Percentiles rank a stretch among this genome's conserved stretches.
phyloP scores from a whole-genome alignment of 768 basidiomycete genomes.

The Mycena olivaceomarginata region DNA sequence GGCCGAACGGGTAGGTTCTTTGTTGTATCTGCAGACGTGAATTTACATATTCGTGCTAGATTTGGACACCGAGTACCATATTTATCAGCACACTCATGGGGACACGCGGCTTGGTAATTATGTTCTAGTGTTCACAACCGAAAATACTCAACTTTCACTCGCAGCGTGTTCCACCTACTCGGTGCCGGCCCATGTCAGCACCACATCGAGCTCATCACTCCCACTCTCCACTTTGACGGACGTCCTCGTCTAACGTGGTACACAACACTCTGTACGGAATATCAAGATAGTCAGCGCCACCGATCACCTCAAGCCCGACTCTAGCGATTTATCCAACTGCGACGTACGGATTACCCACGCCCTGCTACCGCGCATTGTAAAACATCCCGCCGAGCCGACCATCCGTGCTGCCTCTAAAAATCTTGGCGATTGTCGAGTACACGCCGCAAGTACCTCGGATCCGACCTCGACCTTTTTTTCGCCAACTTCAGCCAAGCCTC shows the following conservation, averaged over 20 bases:
- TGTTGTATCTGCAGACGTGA: background rate
- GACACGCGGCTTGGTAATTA: background rate
- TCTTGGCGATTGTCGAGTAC: constrained; percentile 24
- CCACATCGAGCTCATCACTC: constrained; percentile 19
- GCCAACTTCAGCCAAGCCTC: constrained; percentile 32
- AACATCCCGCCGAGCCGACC: background rate
- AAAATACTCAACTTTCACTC: no score
- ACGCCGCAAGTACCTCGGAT: constrained; percentile 17
- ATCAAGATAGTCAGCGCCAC: background rate
- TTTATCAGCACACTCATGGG: constrained; percentile 7
- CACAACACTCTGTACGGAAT: background rate
- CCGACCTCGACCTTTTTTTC: constrained; percentile 30
- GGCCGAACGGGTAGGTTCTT: background rate
- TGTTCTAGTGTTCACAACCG: background rate
- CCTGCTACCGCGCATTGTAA: constrained; percentile 28
- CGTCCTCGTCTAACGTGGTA: background rate
- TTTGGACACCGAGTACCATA: constrained; percentile 17
- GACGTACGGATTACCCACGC: constrained; percentile 25
- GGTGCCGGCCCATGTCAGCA: background rate
- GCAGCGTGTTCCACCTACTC: constrained; percentile 12
- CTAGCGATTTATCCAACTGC: constrained; percentile 6
- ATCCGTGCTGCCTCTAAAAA: constrained; percentile 18
- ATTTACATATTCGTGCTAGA: background rate
- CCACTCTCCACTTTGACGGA: constrained; percentile 8
- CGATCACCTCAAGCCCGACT: background rate